Evolutionary conservation across 306 rosid genomes (phyloP).

Genomic region (Parietaria judaica): DNA sequence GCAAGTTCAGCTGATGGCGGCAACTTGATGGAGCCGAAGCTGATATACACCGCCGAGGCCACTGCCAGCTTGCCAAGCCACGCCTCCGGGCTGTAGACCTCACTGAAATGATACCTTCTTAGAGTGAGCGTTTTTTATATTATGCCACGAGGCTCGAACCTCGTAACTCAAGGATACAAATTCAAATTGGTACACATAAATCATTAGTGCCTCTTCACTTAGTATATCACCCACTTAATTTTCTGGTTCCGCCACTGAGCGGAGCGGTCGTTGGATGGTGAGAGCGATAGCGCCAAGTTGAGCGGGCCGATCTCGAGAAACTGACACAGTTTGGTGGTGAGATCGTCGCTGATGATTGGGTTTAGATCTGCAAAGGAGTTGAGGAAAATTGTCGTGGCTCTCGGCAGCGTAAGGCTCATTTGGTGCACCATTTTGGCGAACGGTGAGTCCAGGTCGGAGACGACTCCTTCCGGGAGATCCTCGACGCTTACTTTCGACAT

Average conservation of each 20-base stretch:
- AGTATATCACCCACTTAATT: too few species aligned
- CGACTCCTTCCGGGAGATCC: constrained; percentile 26
- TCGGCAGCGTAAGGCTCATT: constrained; percentile 24
- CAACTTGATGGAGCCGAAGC: constrained; percentile 22
- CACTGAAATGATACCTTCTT: too few species aligned
- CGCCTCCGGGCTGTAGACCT: too few species aligned
- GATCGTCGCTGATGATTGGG: constrained; percentile 10
- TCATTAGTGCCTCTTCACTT: too few species aligned
- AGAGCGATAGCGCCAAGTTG: constrained; percentile 11
- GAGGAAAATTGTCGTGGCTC: constrained; percentile 24
- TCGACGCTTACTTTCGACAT: constrained; percentile 14
- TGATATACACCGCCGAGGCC: constrained; percentile 20
- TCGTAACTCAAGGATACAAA: too few species aligned
- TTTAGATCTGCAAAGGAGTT: constrained; percentile 31
- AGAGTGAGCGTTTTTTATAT: too few species aligned
- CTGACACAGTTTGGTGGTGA: constrained; percentile 22
- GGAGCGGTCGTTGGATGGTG: too few species aligned
- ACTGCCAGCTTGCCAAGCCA: constrained; percentile 22
- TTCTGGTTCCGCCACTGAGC: too few species aligned
- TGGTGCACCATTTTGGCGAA: constrained; percentile 25
- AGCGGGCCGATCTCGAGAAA: constrained; percentile 28
- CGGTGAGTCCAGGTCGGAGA: constrained; percentile 20
- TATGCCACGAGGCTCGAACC: too few species aligned
- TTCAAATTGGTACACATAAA: too few species aligned
- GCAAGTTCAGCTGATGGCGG: constrained; percentile 23